Base-by-base conservation (phyloP, 805 yeast genomes). In the Huiozyma sinensis region DNA sequence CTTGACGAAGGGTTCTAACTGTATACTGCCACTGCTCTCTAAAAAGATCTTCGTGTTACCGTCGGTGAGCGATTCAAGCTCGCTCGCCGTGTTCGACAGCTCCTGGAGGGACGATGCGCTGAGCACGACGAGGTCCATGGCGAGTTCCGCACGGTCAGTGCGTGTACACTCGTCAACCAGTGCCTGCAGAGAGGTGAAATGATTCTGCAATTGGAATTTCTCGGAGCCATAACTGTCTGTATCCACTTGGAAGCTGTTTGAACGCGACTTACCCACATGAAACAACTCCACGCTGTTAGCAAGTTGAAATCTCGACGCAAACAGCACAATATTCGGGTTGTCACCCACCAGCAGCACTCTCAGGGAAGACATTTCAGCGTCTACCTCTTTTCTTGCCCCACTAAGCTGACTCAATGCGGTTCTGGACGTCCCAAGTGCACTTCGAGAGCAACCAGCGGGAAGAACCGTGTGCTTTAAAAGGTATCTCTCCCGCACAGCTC, bases 21-120 rank as follows among this genome's bases (percentile, higher is more conserved):
- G 81, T 45, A 83, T 75, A 56, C 75, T 83, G 4, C 86, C 85
- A 1, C 86, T 76, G 40, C 80, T 73, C 62, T 83, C 94, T 33
- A 83, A 64, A 28, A 83, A 64, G 2, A 83, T 64, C 32, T 78
- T 65, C 28, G 87, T 71, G 36, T 58, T 71, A 48, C 58, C 59
- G 41, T 63, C 64, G 33, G 75, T 49, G 28, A 70, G 47, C 0
- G 69, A 58, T 6, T 63, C 52, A 38, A 76, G 51, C 36, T 65
- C 62, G 2, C 66, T 46, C 17, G 75, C 65, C 9, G 70, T 36
- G 1, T 66, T 55, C 4, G 79, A 69, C 29, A 76, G 60, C 44
- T 74, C 78, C 54, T 76, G 80, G 41, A 76, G 54, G 0, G 79
- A 75, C 8, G 61, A 56, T 0, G 77, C 71, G 9, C 76, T 68